Conservation (phyloP, 163 green algal genomes). For the Chloromonas sp. region DNA sequence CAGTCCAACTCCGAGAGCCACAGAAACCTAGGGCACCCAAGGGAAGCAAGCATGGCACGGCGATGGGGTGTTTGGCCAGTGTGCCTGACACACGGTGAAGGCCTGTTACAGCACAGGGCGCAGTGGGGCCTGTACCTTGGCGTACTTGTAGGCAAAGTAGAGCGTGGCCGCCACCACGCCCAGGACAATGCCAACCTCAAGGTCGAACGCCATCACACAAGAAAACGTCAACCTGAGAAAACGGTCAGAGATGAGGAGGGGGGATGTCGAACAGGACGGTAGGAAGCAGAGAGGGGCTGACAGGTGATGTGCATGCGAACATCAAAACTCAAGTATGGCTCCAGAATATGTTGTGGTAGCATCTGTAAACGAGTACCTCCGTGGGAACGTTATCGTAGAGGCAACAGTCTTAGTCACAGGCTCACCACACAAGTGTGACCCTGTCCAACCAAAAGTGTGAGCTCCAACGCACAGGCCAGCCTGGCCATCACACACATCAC, state of each 20-base stretch:
- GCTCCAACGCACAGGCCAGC: too few relatives aligned
- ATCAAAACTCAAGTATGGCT: neutral
- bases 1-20: too few relatives aligned
- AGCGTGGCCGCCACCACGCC: constrained; percentile 35
- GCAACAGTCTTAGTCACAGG: too few relatives aligned
- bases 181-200: constrained; percentile 28
- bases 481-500: too few relatives aligned
- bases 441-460: too few relatives aligned
- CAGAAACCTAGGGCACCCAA: too few relatives aligned
- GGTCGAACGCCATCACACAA: constrained; percentile 54
- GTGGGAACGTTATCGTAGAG: too few relatives aligned
- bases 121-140: neutral
- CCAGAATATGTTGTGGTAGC: too few relatives aligned
- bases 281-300: neutral
- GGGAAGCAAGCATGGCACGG: neutral
- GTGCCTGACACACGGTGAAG: neutral
- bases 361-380: too few relatives aligned
- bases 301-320: neutral
- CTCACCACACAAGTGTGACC: too few relatives aligned
- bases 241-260: neutral
- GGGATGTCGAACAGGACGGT: neutral
- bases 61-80: neutral
- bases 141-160: constrained; percentile 44
- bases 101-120: neutral
- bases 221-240: constrained; percentile 46